Conservation (phyloP, 2,329 filamentous ascomycete species). For the Cladosporium sphaerospermum region DNA sequence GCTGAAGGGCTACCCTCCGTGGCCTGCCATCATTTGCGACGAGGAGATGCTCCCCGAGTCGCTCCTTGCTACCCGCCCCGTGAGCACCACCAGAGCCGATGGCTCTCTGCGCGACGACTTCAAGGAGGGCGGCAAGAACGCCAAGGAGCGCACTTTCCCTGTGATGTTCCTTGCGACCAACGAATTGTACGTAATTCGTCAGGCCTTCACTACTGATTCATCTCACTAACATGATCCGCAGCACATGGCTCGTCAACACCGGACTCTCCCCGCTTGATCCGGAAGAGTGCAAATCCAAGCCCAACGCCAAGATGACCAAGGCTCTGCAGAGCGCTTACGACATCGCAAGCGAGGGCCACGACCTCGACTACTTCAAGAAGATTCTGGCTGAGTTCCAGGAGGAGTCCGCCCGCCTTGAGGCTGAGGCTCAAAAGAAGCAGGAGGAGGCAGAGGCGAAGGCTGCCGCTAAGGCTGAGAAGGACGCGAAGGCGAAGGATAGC, state of each 20-base stretch:
- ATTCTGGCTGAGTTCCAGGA: constrained; percentile 58
- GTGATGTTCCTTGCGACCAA: constrained; percentile 95
- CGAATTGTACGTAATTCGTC: constrained; percentile 72
- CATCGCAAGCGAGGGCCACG: constrained; percentile 71
- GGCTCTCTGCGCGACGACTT: constrained; percentile 84
- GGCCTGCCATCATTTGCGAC: constrained; percentile 90
- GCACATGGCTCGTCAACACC: constrained; percentile 86
- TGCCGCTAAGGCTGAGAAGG: constrained; percentile 39
- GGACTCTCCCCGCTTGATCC: constrained; percentile 72
- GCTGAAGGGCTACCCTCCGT: constrained; percentile 89
- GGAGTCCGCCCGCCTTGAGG: constrained; percentile 32
- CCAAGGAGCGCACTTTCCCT: constrained; percentile 77
- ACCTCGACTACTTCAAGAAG: constrained; percentile 76
- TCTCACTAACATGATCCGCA: constrained; percentile 35
- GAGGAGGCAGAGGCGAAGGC: constrained; percentile 33
- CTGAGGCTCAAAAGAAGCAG: constrained; percentile 27
- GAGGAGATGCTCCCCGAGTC: constrained; percentile 85
- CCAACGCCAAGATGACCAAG: constrained; percentile 75
- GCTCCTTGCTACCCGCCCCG: constrained; percentile 71
- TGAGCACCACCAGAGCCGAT: constrained; percentile 74
- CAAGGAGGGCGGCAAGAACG: constrained; percentile 79
- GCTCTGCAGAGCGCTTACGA: constrained; percentile 70
- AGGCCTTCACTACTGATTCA: neutral
- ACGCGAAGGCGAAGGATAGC: constrained; percentile 42
- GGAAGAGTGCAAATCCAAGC: constrained; percentile 58